Base-by-base conservation (phyloP, 306 rosid species). In the Neltuma alba region DNA sequence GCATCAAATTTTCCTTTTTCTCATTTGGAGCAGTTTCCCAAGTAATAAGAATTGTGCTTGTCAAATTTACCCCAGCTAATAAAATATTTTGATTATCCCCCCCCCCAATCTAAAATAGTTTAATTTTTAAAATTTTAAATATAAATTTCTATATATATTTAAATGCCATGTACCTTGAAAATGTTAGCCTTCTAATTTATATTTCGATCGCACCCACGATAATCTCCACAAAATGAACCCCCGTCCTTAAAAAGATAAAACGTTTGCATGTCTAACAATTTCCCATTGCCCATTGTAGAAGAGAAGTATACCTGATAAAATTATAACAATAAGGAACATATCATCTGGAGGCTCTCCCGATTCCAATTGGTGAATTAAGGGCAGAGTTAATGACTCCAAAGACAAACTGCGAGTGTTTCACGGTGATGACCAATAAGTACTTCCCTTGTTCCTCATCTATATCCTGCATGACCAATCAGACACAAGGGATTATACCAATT, bases 381-480 rank as follows among this genome's bases (percentile, higher is more conserved):
- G 82, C 40, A 33, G 90, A 76, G 81, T 79, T 83, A 65, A 90
- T 84, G 81, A 92, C 83, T 40, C 91, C 92, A 75, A 68, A 89
- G 45, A 87, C 89, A 74, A 88, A 87, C 61, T 18, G 92, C 94
- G 76, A 89, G 92, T 75, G 91, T 94, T 87, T 90, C 98, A 76
- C 98, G 88, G 83, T 94, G 97, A 84, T 84, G 81, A 66, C 90
- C 81, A 69, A 90, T 82, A 38, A 90, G 84, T 70, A 78, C 82
- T 87, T 94, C 96, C 76, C 91, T 76, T 92, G 89, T 84, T 92
- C 97, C 80, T 90, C 92, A 83, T 92, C 94, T 47, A 90, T 92
- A 76, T 94, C 94, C 78, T 92, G 93, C 89, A 81, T 83, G 78
- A 89, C 92, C 74, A 64, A 71, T 50, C 87, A 80, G 71, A 58